phyloP scores from a whole-genome alignment of 2,329 filamentous ascomycete species.

The Gyromitra esculenta region DNA sequence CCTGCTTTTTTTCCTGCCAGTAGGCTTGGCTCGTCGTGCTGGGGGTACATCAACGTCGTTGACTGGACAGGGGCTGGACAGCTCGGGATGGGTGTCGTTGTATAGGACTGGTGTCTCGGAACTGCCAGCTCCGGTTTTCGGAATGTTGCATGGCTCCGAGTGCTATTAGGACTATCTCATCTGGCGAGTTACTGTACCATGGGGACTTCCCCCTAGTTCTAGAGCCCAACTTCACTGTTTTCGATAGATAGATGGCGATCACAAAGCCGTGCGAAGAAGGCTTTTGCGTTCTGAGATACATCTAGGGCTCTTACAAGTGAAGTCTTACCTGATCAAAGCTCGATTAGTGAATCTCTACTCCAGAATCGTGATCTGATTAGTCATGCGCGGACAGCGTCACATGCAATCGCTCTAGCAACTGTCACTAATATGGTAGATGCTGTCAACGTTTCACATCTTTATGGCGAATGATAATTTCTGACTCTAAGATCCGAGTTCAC shows the following conservation, averaged over 20 bases:
- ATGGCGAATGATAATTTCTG: neutral
- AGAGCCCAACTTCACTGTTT: neutral
- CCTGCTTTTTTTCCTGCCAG: slow-evolving; percentile 32
- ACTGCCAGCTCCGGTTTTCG: slow-evolving; percentile 27
- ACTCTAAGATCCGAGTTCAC: neutral
- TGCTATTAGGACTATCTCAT: slow-evolving; percentile 16
- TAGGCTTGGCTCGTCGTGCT: slow-evolving; percentile 43
- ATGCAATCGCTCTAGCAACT: neutral
- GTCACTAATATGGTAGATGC: neutral
- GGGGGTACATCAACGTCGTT: slow-evolving; percentile 32
- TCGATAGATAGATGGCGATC: neutral
- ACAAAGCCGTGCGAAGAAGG: neutral
- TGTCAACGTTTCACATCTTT: neutral
- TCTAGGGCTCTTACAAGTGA: too few relatives aligned
- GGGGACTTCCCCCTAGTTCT: too few relatives aligned
- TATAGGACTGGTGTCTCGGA: slow-evolving; percentile 32
- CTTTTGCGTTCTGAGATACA: neutral
- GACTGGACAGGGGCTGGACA: slow-evolving; percentile 28
- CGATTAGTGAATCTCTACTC: neutral
- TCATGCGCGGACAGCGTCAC: neutral
- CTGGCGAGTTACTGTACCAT: neutral
- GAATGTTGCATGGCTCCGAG: neutral
- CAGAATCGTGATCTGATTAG: neutral
- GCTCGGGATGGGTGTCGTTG: slow-evolving; percentile 13
- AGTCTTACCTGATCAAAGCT: neutral